These are phyloP conservation scores for Gossypium aridum DNA, from an alignment of 441 rosid species.

Conservation along the genomic window DNA sequence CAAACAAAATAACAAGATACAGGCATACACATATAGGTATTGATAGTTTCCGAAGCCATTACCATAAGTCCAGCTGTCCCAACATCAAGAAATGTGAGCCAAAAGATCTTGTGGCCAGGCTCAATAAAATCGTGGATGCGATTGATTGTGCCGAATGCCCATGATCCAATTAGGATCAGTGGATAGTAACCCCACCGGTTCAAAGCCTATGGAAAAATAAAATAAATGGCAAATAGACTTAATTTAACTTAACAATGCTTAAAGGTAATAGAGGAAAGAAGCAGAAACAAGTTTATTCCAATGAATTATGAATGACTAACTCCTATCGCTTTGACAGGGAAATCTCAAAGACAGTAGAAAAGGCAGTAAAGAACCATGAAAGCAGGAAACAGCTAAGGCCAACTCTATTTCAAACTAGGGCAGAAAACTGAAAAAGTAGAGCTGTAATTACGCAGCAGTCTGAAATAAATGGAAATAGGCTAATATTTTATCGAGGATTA, in stretches of 20 bases:
- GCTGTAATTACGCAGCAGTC: not conserved
- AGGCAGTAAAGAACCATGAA: not conserved
- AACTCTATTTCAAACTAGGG: not conserved
- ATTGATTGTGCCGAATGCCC: slow-evolving; percentile 93
- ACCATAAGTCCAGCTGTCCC: slow-evolving; percentile 96
- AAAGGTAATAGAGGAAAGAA: not conserved
- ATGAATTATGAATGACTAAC: not conserved
- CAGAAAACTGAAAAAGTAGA: not conserved
- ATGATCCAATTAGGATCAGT: slow-evolving; percentile 87
- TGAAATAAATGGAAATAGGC: not conserved
- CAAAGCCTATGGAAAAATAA: slow-evolving; percentile 47
- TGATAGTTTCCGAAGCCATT: slow-evolving; percentile 15
- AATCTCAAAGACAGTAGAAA: slow-evolving; percentile 1
- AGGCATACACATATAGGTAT: not conserved
- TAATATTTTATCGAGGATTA: not conserved
- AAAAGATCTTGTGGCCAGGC: slow-evolving; percentile 79
- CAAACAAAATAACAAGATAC: not conserved
- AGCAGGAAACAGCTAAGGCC: not conserved
- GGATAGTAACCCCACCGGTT: slow-evolving; percentile 98
- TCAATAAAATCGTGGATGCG: slow-evolving; percentile 75
- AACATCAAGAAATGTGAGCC: slow-evolving; percentile 93
- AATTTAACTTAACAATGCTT: not conserved
- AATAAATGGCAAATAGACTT: slow-evolving; percentile 9
- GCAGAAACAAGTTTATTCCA: slow-evolving; percentile 5
- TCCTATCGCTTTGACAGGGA: not conserved